Base-by-base conservation (phyloP, 2,329 filamentous ascomycete species). In the Dothideomycetidae sp. region DNA sequence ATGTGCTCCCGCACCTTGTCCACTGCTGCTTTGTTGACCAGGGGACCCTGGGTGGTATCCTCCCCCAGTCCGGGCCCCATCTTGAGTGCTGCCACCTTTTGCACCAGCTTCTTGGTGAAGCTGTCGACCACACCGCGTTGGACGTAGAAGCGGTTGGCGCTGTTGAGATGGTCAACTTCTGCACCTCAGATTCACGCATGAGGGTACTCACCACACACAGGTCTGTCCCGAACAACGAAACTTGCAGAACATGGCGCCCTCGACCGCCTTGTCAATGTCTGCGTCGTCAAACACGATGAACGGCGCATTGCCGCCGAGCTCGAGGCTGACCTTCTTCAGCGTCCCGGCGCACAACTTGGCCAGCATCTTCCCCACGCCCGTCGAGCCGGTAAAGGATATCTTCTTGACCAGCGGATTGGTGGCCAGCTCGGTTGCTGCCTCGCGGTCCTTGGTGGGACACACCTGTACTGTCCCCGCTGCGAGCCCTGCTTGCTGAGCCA, bases 21-120 rank as follows among this genome's bases (percentile, higher is more conserved):
- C n/a, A 42, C 30, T 5, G 36, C 40, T 3, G 21, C 17, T 3
- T 37, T 31, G 11, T 36, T 16, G 9, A 31, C 37, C 19, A 44
- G 17, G 4, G 42, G 36, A 1, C 42, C 42, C 3, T 46, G 26
- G 13, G 42, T 41, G 0, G 42, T 38, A 5, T 37, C 41, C 3
- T 42, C 42, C 9, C 46, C 41, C 2, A 37, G 37, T 2, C 48
- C 46, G 5, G 30, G 19, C 5, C 46, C 46, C 10, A 48, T 44
- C 31, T 43, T 43, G 10, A 50, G 35, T 3, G 28, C 41, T 29
- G 41, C 42, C 14, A 47, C 39, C 18, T 66, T 61, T 31, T 62
- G 61, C 5, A 68, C 61, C 39, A 81, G 77, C 19, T 64, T 56
- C 10, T 58, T 50, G 0, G 70, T 67, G 21, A 79, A 70, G 17